These are phyloP conservation scores for Polyporus arcularius DNA, from an alignment of 768 basidiomycete species.

Conservation along the genomic window DNA sequence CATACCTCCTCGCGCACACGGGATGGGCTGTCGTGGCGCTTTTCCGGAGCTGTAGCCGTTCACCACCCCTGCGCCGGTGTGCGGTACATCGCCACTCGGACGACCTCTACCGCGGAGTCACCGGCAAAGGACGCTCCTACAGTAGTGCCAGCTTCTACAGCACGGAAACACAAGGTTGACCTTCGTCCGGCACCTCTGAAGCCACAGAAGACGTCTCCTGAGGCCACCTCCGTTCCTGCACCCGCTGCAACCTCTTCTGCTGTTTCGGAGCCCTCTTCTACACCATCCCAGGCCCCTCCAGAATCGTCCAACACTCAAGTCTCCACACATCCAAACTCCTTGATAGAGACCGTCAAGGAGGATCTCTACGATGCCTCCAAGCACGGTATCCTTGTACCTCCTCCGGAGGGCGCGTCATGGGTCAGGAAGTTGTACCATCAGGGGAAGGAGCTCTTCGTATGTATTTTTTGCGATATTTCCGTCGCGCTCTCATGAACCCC, in stretches of 20 bases:
- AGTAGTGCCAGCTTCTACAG: conserved; percentile 25
- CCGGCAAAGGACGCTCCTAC: conserved; percentile 25
- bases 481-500: conserved; percentile 21
- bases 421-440: conserved; percentile 52
- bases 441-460: conserved; percentile 47
- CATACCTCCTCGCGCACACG: not conserved
- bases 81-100: conserved; percentile 30
- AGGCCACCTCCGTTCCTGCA: conserved; percentile 19
- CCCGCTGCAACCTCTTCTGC: conserved; percentile 18
- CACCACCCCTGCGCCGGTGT: not conserved
- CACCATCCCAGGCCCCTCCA: conserved; percentile 7
- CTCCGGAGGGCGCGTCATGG: conserved; percentile 61
- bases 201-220: conserved; percentile 33
- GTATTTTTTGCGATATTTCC: conserved; percentile 18
- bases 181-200: conserved; percentile 67
- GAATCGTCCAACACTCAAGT: conserved; percentile 11
- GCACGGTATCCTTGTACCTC: conserved; percentile 68
- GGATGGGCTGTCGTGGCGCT: conserved; percentile 4
- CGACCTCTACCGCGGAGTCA: conserved; percentile 23
- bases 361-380: conserved; percentile 67
- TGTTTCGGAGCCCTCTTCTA: conserved; percentile 18
- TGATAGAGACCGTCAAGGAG: conserved; percentile 55
- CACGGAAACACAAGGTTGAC: conserved; percentile 50
- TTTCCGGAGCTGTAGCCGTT: not conserved
- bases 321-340: conserved; percentile 13